A percentile compares a stretch with the other conserved stretches of the same genome.
These are phyloP conservation scores for Oehlia diaphana DNA, from an alignment of 192 early-diverging fungal genomes.

Conservation along the genomic window DNA sequence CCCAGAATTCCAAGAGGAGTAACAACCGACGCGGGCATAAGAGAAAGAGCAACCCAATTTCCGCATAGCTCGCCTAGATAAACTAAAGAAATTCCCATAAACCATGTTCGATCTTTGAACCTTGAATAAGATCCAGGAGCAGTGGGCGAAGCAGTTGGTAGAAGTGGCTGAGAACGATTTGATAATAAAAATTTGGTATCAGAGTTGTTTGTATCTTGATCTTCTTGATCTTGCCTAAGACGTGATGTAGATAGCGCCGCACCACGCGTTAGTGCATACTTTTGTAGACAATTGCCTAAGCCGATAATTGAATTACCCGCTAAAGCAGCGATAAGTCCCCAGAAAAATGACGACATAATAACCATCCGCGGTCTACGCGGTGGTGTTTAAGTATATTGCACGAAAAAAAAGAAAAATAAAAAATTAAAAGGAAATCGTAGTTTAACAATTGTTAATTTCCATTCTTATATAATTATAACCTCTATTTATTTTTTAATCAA, in stretches of 20 bases:
- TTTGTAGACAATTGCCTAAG: constrained; percentile 33
- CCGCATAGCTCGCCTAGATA: constrained; percentile 32
- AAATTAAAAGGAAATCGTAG: no score
- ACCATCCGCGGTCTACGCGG: no score
- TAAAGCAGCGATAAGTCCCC: constrained; percentile 25
- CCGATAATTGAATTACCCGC: constrained; percentile 36
- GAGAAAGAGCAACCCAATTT: constrained; percentile 34
- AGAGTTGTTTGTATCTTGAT: background rate
- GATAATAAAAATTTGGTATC: background rate
- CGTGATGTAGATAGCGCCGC: background rate
- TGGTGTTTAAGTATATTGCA: no score
- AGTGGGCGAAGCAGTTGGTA: constrained; percentile 9
- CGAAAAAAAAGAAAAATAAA: no score
- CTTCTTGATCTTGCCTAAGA: background rate
- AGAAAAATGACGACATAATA: constrained; percentile 2
- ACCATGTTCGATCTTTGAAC: constrained; percentile 30
- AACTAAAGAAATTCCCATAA: constrained; percentile 22
- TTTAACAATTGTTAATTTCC: no score
- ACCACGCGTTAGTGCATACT: constrained; percentile 30
- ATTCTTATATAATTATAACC: no score
- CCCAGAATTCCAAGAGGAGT: constrained; percentile 37
- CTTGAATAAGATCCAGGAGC: constrained; percentile 24
- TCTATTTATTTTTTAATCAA: no score
- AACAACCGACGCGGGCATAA: constrained; percentile 30
- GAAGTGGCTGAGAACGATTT: constrained; percentile 1